phyloP scores from a whole-genome alignment of 345 rosid species.

The Syzygium oleosum region DNA sequence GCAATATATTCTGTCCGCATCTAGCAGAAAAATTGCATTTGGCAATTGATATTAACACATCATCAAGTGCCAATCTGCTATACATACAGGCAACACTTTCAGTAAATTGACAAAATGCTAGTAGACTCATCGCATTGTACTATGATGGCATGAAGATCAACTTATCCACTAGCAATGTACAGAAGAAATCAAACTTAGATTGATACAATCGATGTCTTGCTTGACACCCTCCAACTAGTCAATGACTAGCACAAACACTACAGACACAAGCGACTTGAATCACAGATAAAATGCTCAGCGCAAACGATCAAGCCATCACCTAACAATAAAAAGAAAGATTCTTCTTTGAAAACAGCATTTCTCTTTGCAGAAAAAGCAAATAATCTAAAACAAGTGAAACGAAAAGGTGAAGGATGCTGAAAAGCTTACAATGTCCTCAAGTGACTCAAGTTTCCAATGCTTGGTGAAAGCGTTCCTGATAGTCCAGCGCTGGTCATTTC shows the following conservation, averaged over 20 bases:
- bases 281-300: background rate
- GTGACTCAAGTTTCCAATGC: slow-evolving; percentile 69
- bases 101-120: background rate
- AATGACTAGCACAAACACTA: background rate
- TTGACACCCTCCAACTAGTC: background rate
- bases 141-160: background rate
- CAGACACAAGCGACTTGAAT: background rate
- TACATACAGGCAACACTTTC: background rate
- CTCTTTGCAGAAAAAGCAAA: background rate
- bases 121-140: background rate
- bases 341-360: background rate
- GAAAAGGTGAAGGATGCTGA: background rate
- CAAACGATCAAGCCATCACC: background rate
- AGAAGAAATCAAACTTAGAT: background rate
- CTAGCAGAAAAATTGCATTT: background rate
- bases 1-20: background rate
- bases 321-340: background rate
- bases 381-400: background rate
- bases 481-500: slow-evolving; percentile 79
- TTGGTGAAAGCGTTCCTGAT: slow-evolving; percentile 64
- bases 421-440: slow-evolving; percentile 64
- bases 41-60: background rate
- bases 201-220: background rate
- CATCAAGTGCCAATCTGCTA: background rate
- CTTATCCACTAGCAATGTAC: background rate